Evolutionary conservation across 148 eudicot species (phyloP), one percentile per base, ranked within the genome.

Genomic region (Camellia granthamiana): DNA sequence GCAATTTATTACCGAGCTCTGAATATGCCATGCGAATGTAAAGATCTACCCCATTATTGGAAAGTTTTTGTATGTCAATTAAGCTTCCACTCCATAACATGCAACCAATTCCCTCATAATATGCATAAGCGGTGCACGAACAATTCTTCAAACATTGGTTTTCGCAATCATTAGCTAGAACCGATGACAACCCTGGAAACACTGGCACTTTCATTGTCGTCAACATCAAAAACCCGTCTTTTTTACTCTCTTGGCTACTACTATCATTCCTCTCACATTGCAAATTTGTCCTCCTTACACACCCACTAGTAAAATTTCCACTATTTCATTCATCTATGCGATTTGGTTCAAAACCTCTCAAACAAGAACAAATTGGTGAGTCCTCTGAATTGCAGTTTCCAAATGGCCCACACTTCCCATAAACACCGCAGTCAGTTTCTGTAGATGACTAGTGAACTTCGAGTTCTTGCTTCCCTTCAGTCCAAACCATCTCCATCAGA

Each of bases 381-480:
- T 55, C 46, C 2, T 80, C 44, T 21, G 84, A 23, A 76, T 90
- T 78, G 81, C 97, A 93, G 23, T 59, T 83, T 58, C 93, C 97
- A 58, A 87, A 91, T 60, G 83, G 56, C 8, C 97, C 94, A 69
- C 97, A 93, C 58, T 70, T 78, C 14, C 84, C 90, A 72, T 84
- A 91, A 54, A 82, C 18, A 77, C 86, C 90, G 76, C 94, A 93
- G 8, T 75, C 86, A 4, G 62, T 52, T 3, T 54, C 14, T 13
- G 58, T 79, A 13, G 62, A 42, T 1, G 52, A 11, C 84, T 80
- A 84, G 8, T 61, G 14, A 18, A 80, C 58, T 65, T n/a, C 66
- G 88, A 87, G 87, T 6, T 85, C 61, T 9, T 12, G 55, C 4
- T 18, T 75, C 58, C 52, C 78, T 41, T 67, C 43, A 56, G 51